Conservation (phyloP, 2,329 filamentous ascomycete genomes). For the Colletotrichum simmondsii region DNA sequence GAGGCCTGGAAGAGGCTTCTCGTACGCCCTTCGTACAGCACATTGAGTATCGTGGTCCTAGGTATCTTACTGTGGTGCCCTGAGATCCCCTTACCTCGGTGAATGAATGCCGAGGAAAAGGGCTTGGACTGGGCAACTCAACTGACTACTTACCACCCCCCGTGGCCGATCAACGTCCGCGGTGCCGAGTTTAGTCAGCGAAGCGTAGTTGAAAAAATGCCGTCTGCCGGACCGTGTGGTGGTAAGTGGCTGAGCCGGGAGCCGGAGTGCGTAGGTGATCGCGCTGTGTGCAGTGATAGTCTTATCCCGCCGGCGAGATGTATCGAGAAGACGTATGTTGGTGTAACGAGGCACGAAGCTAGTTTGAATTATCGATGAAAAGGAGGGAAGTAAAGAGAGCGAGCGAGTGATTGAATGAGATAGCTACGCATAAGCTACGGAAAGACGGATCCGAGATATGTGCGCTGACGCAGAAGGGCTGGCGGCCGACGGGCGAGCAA, state of each 20-base stretch:
- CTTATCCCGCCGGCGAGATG: not conserved
- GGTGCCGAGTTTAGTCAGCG: not conserved
- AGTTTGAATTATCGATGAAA: not conserved
- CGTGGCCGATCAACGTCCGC: not conserved
- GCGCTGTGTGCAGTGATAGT: not conserved
- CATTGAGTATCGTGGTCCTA: no score
- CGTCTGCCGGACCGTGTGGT: not conserved
- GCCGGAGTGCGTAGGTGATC: not conserved
- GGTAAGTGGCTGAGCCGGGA: not conserved
- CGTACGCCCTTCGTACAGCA: not conserved
- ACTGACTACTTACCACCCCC: not conserved
- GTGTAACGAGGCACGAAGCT: not conserved
- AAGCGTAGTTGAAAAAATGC: not conserved
- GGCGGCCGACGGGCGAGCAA: not conserved
- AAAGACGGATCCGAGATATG: constrained; percentile 2
- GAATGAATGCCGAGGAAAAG: not conserved
- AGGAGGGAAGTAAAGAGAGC: not conserved
- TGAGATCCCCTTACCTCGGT: not conserved
- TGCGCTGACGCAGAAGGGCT: constrained; percentile 15
- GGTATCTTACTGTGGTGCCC: no score
- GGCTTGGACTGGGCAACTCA: not conserved
- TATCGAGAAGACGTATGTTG: not conserved
- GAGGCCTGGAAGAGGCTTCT: not conserved
- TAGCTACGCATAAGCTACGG: not conserved
- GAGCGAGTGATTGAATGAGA: not conserved